These are phyloP conservation scores for Corniculantispora saksenae DNA, from an alignment of 2,329 filamentous ascomycete species.

Conservation along the genomic window DNA sequence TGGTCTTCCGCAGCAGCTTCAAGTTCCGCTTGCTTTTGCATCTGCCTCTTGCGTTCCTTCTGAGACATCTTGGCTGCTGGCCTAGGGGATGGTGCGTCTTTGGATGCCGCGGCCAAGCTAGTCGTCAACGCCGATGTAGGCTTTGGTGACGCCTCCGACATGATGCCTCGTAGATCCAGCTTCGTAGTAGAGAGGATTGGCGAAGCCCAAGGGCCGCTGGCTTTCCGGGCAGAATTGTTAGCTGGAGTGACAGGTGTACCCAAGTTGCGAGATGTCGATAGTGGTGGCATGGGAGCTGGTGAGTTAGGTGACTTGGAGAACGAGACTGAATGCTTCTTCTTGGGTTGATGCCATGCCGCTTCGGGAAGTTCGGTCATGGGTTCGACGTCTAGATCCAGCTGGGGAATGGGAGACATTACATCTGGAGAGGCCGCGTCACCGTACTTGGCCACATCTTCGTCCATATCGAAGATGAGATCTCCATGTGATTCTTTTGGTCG, in stretches of 20 bases:
- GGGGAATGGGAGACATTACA: slow-evolving; percentile 20
- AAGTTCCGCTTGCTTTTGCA: slow-evolving; percentile 62
- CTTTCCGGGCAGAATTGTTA: slow-evolving; percentile 12
- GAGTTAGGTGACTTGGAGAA: slow-evolving; percentile 14
- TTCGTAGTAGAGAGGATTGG: slow-evolving; percentile 59
- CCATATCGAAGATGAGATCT: slow-evolving; percentile 94
- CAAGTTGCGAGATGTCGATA: neutral
- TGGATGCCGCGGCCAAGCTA: slow-evolving; percentile 51
- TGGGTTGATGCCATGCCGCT: slow-evolving; percentile 32
- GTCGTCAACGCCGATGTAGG: slow-evolving; percentile 57
- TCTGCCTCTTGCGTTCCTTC: slow-evolving; percentile 84
- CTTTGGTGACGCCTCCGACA: slow-evolving; percentile 58
- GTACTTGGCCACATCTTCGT: slow-evolving; percentile 55
- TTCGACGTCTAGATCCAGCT: slow-evolving; percentile 29
- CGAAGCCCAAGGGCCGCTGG: slow-evolving; percentile 51
- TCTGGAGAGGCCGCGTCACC: slow-evolving; percentile 32
- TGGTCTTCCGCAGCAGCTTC: slow-evolving; percentile 42
- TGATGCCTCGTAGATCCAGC: slow-evolving; percentile 74
- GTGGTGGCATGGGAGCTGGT: neutral
- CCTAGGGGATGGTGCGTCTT: slow-evolving; percentile 36
- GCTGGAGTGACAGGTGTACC: neutral
- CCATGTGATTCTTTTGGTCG: slow-evolving; percentile 66
- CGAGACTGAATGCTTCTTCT: slow-evolving; percentile 24
- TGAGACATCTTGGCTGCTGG: slow-evolving; percentile 72
- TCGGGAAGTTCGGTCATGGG: slow-evolving; percentile 33